Conservation (phyloP, 1,284 basidiomycete species). For the Ustilago loliicola region DNA sequence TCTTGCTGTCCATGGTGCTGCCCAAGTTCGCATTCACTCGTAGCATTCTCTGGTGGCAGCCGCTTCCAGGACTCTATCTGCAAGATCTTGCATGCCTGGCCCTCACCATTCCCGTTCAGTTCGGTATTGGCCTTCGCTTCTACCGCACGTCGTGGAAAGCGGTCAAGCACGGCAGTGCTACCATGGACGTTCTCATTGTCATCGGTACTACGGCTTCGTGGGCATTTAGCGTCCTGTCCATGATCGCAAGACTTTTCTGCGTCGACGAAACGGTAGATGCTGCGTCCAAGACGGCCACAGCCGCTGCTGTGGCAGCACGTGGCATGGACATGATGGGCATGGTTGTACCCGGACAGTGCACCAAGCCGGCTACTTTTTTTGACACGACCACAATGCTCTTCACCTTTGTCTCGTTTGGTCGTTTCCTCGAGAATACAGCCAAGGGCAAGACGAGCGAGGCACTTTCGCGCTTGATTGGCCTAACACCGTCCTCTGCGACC, state of each 20-base stretch:
- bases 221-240: constrained; percentile 83
- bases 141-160: constrained; percentile 91
- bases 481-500: constrained; percentile 92
- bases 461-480: constrained; percentile 92
- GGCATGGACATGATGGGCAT: constrained; percentile 31
- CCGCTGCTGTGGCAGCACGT: constrained; percentile 14
- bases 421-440: constrained; percentile 94
- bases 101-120: constrained; percentile 93
- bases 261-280: constrained; percentile 20
- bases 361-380: constrained; percentile 91
- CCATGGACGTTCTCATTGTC: constrained; percentile 92
- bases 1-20: constrained; percentile 89
- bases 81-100: constrained; percentile 84
- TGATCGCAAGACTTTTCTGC: constrained; percentile 72
- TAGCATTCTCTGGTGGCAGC: constrained; percentile 62
- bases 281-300: neutral
- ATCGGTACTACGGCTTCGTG: constrained; percentile 95
- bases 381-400: constrained; percentile 99
- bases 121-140: constrained; percentile 89
- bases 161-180: constrained; percentile 87
- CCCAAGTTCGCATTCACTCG: constrained; percentile 74
- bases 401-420: constrained; percentile 94
- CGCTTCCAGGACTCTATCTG: constrained; percentile 76
- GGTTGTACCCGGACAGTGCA: constrained; percentile 72
- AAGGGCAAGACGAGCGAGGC: constrained; percentile 98